These are phyloP conservation scores for Trichophyton benhamiae DNA, from an alignment of 2,329 filamentous ascomycete species.

Conservation along the genomic window DNA sequence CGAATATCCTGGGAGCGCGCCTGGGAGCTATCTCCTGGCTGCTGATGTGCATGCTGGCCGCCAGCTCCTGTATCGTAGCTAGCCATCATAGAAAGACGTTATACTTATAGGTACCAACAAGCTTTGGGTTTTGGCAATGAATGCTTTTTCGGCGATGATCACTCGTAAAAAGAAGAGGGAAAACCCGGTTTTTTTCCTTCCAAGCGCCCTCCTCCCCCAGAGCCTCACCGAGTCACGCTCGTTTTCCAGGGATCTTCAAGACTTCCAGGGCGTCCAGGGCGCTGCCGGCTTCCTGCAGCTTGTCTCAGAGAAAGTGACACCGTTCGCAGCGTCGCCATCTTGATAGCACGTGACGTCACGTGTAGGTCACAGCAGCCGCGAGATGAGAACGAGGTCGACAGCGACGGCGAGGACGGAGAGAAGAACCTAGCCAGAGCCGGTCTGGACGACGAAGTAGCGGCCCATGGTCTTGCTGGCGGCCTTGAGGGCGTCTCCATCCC, in stretches of 20 bases:
- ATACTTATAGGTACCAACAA: neutral
- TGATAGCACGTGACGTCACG: neutral
- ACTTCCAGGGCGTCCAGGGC: too few relatives aligned
- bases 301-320: neutral
- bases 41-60: neutral
- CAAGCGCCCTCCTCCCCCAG: neutral
- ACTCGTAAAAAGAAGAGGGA: neutral
- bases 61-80: neutral
- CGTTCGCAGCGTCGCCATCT: neutral
- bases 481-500: slow-evolving; percentile 59
- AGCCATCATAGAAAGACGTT: neutral
- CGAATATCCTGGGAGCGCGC: slow-evolving; percentile 17
- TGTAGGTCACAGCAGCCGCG: neutral
- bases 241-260: neutral
- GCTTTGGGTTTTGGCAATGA: neutral
- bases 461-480: slow-evolving; percentile 55
- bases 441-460: slow-evolving; percentile 64
- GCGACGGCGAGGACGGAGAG: neutral
- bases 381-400: too few relatives aligned
- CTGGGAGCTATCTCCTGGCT: neutral
- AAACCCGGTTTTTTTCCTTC: neutral
- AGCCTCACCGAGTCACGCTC: neutral
- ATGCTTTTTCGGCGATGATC: neutral
- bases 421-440: slow-evolving; percentile 5
- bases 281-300: neutral